Conservation (phyloP, 371 early-diverging fungal genomes). For the Syncephalastrum sp. region DNA sequence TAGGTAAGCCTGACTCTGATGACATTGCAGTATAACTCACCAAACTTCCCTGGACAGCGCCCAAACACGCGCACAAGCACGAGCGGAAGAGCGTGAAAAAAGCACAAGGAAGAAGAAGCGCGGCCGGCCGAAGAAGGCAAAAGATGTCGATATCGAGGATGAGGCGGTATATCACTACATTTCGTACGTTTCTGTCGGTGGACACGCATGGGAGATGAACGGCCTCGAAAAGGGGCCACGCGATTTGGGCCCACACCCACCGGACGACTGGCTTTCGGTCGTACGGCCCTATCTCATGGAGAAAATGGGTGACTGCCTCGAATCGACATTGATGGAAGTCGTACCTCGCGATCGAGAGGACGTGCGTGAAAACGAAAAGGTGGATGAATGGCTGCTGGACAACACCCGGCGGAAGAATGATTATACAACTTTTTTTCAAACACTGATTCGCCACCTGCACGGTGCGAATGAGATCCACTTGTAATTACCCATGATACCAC, state of each 20-base stretch:
- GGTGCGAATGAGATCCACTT: not conserved
- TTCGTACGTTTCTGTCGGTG: slow-evolving; percentile 28
- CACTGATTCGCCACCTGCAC: slow-evolving; percentile 3
- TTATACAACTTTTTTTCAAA: slow-evolving; percentile 2
- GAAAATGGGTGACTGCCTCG: not conserved
- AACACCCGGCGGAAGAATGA: slow-evolving; percentile 13
- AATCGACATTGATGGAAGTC: too few relatives aligned
- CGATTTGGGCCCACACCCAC: slow-evolving; percentile 3
- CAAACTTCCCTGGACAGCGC: not conserved
- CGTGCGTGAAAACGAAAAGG: too few relatives aligned
- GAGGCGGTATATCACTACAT: slow-evolving; percentile 30
- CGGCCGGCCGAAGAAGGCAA: slow-evolving; percentile 8
- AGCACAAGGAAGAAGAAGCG: slow-evolving; percentile 5
- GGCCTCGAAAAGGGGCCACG: slow-evolving; percentile 31
- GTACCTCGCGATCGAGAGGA: too few relatives aligned
- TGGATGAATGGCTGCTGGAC: not conserved
- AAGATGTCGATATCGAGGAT: slow-evolving; percentile 8
- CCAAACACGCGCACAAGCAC: slow-evolving; percentile 11
- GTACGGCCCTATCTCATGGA: not conserved
- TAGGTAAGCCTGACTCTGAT: slow-evolving; percentile 7
- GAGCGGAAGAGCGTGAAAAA: not conserved
- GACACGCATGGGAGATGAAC: slow-evolving; percentile 40
- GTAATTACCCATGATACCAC: too few relatives aligned
- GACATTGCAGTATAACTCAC: not conserved
- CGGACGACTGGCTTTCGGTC: slow-evolving; percentile 1